phyloP scores from a whole-genome alignment of 2,329 filamentous ascomycete species.

The Bipolaris zeicola region DNA sequence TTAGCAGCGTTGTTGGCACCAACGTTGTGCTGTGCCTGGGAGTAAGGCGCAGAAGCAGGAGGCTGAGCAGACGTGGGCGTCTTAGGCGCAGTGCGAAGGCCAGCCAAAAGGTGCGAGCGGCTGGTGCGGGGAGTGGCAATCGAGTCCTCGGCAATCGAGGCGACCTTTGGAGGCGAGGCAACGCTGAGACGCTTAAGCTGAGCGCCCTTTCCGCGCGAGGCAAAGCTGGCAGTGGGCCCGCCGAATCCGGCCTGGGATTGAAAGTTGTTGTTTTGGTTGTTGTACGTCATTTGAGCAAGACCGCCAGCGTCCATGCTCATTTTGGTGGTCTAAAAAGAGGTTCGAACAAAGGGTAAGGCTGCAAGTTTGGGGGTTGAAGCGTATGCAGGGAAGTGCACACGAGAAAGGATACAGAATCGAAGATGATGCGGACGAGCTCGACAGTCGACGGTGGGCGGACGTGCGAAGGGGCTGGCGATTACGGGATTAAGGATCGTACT shows the following conservation, averaged over 20 bases:
- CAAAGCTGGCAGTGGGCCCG: slow-evolving; percentile 79
- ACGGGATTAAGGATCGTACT: slow-evolving; percentile 49
- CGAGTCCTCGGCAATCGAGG: slow-evolving; percentile 68
- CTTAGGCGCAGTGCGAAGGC: slow-evolving; percentile 91
- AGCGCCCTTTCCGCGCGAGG: slow-evolving; percentile 81
- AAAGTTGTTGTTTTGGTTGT: slow-evolving; percentile 65
- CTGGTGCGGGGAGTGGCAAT: slow-evolving; percentile 83
- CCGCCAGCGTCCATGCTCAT: slow-evolving; percentile 90
- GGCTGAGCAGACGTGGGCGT: slow-evolving; percentile 69
- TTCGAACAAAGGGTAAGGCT: slow-evolving; percentile 39
- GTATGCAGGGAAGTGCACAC: slow-evolving; percentile 34
- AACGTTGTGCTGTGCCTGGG: slow-evolving; percentile 58
- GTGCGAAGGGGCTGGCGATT: slow-evolving; percentile 37
- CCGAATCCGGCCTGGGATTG: slow-evolving; percentile 70
- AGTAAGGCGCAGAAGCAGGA: slow-evolving; percentile 67
- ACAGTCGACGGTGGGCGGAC: slow-evolving; percentile 28
- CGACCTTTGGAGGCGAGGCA: slow-evolving; percentile 73
- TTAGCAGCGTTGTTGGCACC: slow-evolving; percentile 53
- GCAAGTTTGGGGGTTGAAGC: slow-evolving; percentile 17
- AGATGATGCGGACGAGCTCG: slow-evolving; percentile 22
- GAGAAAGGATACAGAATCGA: slow-evolving; percentile 43
- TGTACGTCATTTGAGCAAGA: slow-evolving; percentile 99
- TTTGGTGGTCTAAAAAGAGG: slow-evolving; percentile 33
- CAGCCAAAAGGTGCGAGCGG: slow-evolving; percentile 91
- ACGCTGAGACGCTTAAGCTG: slow-evolving; percentile 87